Conservation (phyloP, 2,329 filamentous ascomycete species). For the Aspergillus tamarii region DNA sequence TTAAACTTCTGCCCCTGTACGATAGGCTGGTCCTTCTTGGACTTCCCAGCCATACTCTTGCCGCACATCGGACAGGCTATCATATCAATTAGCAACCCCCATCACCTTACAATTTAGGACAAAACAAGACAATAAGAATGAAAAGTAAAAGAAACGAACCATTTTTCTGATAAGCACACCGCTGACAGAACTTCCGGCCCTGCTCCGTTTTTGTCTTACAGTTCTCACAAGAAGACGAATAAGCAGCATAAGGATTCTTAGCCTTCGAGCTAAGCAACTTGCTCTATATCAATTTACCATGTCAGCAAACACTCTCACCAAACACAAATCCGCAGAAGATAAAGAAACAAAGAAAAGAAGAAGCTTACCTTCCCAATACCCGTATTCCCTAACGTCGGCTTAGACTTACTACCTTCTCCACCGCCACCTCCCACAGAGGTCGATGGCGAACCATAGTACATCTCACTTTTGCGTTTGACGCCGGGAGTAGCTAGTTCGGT, state of each 20-base stretch:
- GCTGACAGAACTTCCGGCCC: slow-evolving; percentile 63
- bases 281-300: slow-evolving; percentile 48
- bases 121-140: neutral
- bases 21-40: slow-evolving; percentile 52
- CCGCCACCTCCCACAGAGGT: slow-evolving; percentile 39
- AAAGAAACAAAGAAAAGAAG: neutral
- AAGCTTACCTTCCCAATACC: slow-evolving; percentile 61
- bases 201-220: slow-evolving; percentile 68
- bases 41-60: slow-evolving; percentile 55
- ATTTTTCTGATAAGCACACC: slow-evolving; percentile 65
- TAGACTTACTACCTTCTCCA: slow-evolving; percentile 32
- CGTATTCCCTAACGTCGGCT: slow-evolving; percentile 58
- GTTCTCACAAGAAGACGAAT: slow-evolving; percentile 62
- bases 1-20: slow-evolving; percentile 66
- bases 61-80: slow-evolving; percentile 67
- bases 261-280: slow-evolving; percentile 67
- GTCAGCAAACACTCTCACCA: neutral
- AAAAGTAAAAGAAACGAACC: slow-evolving; percentile 38
- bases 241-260: slow-evolving; percentile 68
- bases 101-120: neutral
- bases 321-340: neutral
- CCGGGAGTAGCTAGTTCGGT: slow-evolving; percentile 66
- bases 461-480: slow-evolving; percentile 69
- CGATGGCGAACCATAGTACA: slow-evolving; percentile 65
- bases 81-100: slow-evolving; percentile 1